Evolutionary conservation across 2,329 filamentous ascomycete genomes (phyloP).

Genomic region (Colletotrichum limetticola): DNA sequence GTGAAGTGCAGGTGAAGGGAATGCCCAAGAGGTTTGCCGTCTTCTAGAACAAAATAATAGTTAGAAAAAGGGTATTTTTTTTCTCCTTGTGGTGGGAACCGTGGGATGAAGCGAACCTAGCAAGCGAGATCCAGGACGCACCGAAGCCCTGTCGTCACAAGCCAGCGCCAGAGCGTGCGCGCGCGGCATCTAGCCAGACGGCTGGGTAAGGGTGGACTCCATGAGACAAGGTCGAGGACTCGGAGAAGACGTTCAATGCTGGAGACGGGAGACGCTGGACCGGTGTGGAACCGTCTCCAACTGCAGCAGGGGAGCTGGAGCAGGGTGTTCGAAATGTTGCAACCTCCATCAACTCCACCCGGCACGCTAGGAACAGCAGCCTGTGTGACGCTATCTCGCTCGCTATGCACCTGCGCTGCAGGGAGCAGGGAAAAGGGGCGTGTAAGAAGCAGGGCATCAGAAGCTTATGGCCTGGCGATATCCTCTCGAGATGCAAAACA

Average conservation of each 20-base stretch:
- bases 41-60: constrained; percentile 15
- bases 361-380: constrained; percentile 33
- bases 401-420: constrained; percentile 17
- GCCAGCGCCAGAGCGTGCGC: constrained; percentile 14
- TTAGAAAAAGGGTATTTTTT: constrained; percentile 10
- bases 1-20: neutral
- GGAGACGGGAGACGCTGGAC: constrained; percentile 28
- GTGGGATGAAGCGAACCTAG: constrained; percentile 13
- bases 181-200: constrained; percentile 12
- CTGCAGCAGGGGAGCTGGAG: neutral
- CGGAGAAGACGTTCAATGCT: constrained; percentile 10
- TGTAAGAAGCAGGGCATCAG: constrained; percentile 8
- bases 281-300: constrained; percentile 20
- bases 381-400: constrained; percentile 35
- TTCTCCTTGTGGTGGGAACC: constrained; percentile 8
- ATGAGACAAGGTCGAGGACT: constrained; percentile 7
- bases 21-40: neutral
- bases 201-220: constrained; percentile 23
- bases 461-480: constrained; percentile 17
- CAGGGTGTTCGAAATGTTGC: constrained; percentile 13
- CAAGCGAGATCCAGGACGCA: constrained; percentile 28
- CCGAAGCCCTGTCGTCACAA: constrained; percentile 31
- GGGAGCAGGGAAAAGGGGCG: constrained; percentile 35
- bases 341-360: constrained; percentile 22
- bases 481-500: neutral